Conservation (phyloP, 768 basidiomycete genomes). For the Zangia roseola region DNA sequence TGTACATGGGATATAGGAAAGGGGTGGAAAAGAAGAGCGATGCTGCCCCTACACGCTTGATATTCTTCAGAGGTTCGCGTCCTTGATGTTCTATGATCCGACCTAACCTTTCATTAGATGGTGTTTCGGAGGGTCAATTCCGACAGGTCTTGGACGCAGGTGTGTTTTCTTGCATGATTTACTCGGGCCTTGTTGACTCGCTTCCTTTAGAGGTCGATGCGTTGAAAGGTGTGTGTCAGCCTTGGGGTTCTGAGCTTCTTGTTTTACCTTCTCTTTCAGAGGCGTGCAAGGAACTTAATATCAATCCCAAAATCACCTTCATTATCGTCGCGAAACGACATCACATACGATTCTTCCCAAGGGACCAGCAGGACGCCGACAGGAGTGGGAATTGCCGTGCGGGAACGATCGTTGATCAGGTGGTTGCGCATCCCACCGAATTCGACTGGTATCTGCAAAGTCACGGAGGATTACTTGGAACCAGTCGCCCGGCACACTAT, state of each 20-base stretch:
- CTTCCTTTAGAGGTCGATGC: constrained; percentile 50
- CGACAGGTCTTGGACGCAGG: constrained; percentile 50
- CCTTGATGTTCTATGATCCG: not conserved
- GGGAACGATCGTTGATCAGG: constrained; percentile 74
- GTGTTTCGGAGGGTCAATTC: constrained; percentile 59
- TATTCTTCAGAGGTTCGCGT: constrained; percentile 70
- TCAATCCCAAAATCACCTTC: constrained; percentile 68
- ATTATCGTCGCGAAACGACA: constrained; percentile 72
- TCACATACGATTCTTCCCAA: constrained; percentile 54
- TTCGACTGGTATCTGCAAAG: constrained; percentile 79
- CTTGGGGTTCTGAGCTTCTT: not conserved
- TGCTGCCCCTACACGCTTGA: constrained; percentile 60
- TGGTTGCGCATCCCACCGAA: constrained; percentile 67
- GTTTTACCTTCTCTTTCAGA: constrained; percentile 41
- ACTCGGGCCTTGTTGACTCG: not conserved
- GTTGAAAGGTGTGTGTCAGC: constrained; percentile 47
- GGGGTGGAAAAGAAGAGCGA: constrained; percentile 48
- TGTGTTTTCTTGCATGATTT: constrained; percentile 27
- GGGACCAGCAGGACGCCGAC: constrained; percentile 46
- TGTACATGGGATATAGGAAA: constrained; percentile 59
- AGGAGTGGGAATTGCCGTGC: constrained; percentile 72
- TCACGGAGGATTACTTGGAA: constrained; percentile 76
- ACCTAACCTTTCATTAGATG: constrained; percentile 34
- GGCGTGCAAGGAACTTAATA: constrained; percentile 58
- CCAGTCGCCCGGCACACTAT: constrained; percentile 67